A percentile compares a stretch with the other conserved stretches of the same genome.
phyloP scores from a whole-genome alignment of 2,329 filamentous ascomycete genomes.

The Diaporthe citriasiana region DNA sequence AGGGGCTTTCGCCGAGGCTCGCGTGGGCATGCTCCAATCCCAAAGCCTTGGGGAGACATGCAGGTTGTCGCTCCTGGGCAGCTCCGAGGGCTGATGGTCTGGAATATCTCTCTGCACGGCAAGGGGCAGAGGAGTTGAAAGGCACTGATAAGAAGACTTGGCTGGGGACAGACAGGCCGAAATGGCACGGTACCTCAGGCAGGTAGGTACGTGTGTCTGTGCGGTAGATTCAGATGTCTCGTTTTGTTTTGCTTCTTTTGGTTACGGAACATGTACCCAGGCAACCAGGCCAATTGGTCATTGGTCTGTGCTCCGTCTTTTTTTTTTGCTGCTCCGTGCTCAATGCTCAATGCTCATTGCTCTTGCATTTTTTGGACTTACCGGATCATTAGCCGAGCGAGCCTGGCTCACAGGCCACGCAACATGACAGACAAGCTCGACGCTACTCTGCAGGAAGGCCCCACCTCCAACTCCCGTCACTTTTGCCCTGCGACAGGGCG shows the following conservation, averaged over 20 bases:
- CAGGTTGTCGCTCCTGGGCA: not conserved
- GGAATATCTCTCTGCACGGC: too few relatives aligned
- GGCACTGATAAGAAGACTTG: not conserved
- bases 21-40: not conserved
- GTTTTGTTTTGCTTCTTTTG: not conserved
- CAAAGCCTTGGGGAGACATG: not conserved
- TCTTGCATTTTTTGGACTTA: slow-evolving; percentile 9
- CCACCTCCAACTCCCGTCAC: slow-evolving; percentile 7
- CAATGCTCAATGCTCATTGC: not conserved
- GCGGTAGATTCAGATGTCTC: not conserved
- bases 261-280: not conserved
- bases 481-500: slow-evolving; percentile 17
- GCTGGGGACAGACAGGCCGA: not conserved
- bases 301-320: not conserved
- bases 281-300: not conserved
- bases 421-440: slow-evolving; percentile 28
- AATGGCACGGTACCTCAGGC: not conserved
- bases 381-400: slow-evolving; percentile 37
- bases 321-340: not conserved
- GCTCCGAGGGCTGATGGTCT: not conserved
- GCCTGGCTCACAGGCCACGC: slow-evolving; percentile 28
- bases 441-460: slow-evolving; percentile 9
- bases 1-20: not conserved
- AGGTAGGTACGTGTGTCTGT: slow-evolving; percentile 1
- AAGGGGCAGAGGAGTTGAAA: not conserved